Evolutionary conservation across 129 eudicot genomes (phyloP).

Genomic region (Chrysanthemum seticuspe): DNA sequence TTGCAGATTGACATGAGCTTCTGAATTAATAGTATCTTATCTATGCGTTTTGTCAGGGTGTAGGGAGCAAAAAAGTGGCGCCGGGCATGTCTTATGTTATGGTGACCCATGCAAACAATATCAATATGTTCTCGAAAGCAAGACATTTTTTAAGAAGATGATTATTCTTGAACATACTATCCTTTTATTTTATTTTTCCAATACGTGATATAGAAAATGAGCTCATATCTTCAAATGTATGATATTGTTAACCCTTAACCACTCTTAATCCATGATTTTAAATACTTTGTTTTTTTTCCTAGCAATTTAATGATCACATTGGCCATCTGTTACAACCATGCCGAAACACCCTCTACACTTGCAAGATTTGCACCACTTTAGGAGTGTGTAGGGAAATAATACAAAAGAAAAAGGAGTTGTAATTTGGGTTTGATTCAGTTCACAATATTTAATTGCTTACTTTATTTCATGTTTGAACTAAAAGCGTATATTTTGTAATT

Average conservation of each 20-base stretch:
- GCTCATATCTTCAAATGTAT: conserved; percentile 79
- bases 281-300: conserved; percentile 21
- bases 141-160: conserved; percentile 95
- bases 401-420: too few species aligned
- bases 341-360: neutral
- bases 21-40: too few species aligned
- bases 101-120: conserved; percentile 87
- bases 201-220: conserved; percentile 81
- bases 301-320: conserved; percentile 83
- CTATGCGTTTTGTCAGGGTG: too few species aligned
- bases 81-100: too few species aligned
- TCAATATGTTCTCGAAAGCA: conserved; percentile 98
- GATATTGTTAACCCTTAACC: neutral
- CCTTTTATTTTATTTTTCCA: conserved; percentile 83
- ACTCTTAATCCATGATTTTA: neutral
- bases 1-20: too few species aligned
- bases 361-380: too few species aligned
- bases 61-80: too few species aligned
- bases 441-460: too few species aligned
- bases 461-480: too few species aligned
- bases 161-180: conserved; percentile 79
- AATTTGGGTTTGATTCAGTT: too few species aligned
- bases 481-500: too few species aligned
- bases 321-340: conserved; percentile 92
- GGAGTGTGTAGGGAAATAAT: too few species aligned